phyloP scores from a whole-genome alignment of 441 rosid species.

The Euphorbia celastroides region DNA sequence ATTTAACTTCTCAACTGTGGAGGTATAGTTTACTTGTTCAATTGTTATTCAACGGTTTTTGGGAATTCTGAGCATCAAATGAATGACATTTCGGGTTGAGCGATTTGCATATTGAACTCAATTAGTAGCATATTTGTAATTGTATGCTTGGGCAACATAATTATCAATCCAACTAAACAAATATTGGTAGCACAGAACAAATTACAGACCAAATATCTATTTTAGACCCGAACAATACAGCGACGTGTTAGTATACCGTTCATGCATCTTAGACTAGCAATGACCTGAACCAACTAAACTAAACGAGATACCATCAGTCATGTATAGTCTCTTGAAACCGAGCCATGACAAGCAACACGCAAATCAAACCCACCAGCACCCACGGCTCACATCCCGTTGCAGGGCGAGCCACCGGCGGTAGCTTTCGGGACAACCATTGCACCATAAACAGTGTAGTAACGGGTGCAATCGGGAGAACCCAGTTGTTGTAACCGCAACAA shows the following conservation, averaged over 20 bases:
- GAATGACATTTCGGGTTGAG: too few relatives aligned
- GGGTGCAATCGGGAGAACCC: neutral
- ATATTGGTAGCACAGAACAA: too few relatives aligned
- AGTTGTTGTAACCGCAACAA: neutral
- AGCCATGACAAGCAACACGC: neutral
- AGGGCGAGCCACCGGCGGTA: neutral
- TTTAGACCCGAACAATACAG: neutral
- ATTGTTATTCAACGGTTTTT: too few relatives aligned
- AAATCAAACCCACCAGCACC: neutral
- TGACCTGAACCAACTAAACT: neutral
- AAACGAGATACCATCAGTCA: neutral
- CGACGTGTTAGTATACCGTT: neutral
- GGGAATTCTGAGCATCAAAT: too few relatives aligned
- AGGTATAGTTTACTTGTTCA: too few relatives aligned
- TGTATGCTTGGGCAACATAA: too few relatives aligned
- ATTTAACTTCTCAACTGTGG: too few relatives aligned
- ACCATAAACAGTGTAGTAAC: neutral
- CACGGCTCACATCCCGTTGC: neutral
- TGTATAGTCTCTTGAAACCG: neutral
- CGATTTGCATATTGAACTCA: too few relatives aligned
- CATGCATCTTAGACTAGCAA: neutral
- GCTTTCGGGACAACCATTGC: neutral
- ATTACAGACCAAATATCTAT: too few relatives aligned
- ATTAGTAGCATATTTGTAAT: too few relatives aligned
- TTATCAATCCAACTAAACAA: too few relatives aligned